Conservation (phyloP, 345 rosid species). For the Pistacia vera region DNA sequence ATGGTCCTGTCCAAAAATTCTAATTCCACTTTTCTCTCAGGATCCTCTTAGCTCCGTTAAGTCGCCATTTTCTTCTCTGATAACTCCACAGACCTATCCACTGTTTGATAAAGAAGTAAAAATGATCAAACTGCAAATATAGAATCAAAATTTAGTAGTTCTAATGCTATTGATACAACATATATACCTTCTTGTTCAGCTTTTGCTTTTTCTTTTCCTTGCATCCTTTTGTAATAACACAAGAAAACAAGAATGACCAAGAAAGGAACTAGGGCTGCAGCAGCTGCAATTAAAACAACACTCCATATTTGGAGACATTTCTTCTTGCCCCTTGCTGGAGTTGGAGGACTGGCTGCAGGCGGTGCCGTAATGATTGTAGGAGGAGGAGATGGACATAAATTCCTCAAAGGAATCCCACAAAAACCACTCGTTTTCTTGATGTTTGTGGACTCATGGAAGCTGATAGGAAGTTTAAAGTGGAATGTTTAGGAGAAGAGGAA, state of each 20-base stretch:
- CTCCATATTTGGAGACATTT: conserved; percentile 24
- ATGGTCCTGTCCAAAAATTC: conserved; percentile 41
- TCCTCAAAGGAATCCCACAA: conserved; percentile 46
- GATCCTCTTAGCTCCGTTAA: conserved; percentile 31
- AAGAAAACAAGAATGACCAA: conserved; percentile 28
- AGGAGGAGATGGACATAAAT: conserved; percentile 30
- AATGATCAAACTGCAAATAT: neutral
- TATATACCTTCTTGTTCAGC: conserved; percentile 26
- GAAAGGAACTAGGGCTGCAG: conserved; percentile 32
- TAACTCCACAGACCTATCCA: conserved; percentile 14
- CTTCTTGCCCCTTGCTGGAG: conserved; percentile 3
- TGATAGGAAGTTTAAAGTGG: too few relatives aligned
- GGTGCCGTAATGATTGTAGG: neutral
- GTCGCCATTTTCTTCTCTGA: conserved; percentile 19
- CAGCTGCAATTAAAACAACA: conserved; percentile 32
- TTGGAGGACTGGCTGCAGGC: conserved; percentile 12
- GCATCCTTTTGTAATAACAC: conserved; percentile 29
- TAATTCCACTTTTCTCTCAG: conserved; percentile 47
- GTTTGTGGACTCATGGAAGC: too few relatives aligned
- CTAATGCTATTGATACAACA: neutral
- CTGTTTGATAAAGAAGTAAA: neutral
- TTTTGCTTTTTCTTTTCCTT: conserved; percentile 15
- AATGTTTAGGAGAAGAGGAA: too few relatives aligned
- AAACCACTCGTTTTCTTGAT: conserved; percentile 18
- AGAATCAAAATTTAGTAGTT: neutral